phyloP scores from a whole-genome alignment of 2,329 filamentous ascomycete genomes.

The Apiospora koreana region DNA sequence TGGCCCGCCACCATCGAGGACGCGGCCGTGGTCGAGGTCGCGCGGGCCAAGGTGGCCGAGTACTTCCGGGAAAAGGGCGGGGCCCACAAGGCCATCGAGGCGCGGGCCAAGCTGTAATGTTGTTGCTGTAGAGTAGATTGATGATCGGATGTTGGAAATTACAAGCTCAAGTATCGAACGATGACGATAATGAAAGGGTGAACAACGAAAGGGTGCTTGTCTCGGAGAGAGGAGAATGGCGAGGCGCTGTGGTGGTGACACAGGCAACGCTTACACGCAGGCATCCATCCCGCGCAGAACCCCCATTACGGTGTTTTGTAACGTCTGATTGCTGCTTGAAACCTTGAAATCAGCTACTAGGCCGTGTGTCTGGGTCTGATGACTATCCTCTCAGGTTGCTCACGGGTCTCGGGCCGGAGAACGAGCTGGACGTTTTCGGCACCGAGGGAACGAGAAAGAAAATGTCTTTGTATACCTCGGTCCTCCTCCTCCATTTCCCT shows the following conservation, averaged over 20 bases:
- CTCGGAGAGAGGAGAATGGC: not conserved
- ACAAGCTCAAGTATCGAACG: not conserved
- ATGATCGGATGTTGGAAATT: not conserved
- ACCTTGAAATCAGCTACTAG: not conserved
- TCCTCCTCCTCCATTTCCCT: not conserved
- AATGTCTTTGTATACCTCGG: not conserved
- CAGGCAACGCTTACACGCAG: constrained; percentile 6
- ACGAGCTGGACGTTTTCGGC: not conserved
- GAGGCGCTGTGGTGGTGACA: not conserved
- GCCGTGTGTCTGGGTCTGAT: not conserved
- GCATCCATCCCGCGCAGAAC: not conserved
- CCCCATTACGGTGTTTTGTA: not conserved
- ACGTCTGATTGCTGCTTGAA: not conserved
- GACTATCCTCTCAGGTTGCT: not conserved
- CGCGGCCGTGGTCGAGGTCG: constrained; percentile 70
- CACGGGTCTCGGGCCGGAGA: not conserved
- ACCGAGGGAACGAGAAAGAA: not conserved
- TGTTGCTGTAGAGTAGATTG: no score
- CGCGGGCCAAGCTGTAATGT: constrained; percentile 50
- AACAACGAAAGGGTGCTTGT: not conserved
- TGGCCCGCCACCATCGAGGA: constrained; percentile 89
- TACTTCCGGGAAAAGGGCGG: constrained; percentile 66
- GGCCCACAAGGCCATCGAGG: constrained; percentile 45
- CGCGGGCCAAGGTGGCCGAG: constrained; percentile 68
- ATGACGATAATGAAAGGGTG: not conserved